Conservation (phyloP, 345 rosid genomes). For the Moringa oleifera region DNA sequence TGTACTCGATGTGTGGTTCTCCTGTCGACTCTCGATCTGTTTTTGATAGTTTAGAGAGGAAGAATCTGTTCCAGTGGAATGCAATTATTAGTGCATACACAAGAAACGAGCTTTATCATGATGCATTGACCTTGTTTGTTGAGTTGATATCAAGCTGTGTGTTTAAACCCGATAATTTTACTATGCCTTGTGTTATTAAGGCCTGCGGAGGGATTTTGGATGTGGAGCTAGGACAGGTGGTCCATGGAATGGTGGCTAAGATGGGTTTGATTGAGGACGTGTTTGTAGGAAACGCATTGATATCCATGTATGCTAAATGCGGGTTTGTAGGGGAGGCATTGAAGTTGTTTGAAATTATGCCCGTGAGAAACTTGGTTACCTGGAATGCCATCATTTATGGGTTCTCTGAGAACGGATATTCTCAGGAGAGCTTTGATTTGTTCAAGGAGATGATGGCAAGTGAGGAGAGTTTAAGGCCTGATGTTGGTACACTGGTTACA, state of each 20-base stretch:
- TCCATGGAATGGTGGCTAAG: constrained; percentile 61
- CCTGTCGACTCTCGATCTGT: constrained; percentile 39
- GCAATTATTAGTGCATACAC: constrained; percentile 56
- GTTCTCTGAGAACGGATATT: constrained; percentile 40
- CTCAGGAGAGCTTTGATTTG: constrained; percentile 31
- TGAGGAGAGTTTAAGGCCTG: constrained; percentile 35
- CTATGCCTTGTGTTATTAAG: constrained; percentile 65
- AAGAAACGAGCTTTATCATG: constrained; percentile 44
- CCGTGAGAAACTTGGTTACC: constrained; percentile 49
- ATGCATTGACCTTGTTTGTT: constrained; percentile 41
- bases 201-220: constrained; percentile 47
- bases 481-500: constrained; percentile 52
- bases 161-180: constrained; percentile 55
- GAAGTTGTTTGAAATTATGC: constrained; percentile 40
- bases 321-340: constrained; percentile 36
- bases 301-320: constrained; percentile 51
- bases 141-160: constrained; percentile 32
- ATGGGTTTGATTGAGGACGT: constrained; percentile 40
- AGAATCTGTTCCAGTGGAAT: constrained; percentile 67
- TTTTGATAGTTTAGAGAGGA: constrained; percentile 36
- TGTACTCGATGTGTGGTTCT: constrained; percentile 54
- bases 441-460: constrained; percentile 37
- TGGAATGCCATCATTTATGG: constrained; percentile 62
- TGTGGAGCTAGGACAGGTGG: constrained; percentile 32
- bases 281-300: constrained; percentile 56